Conservation (phyloP, 2,329 filamentous ascomycete species). For the Trichoderma arundinaceum region DNA sequence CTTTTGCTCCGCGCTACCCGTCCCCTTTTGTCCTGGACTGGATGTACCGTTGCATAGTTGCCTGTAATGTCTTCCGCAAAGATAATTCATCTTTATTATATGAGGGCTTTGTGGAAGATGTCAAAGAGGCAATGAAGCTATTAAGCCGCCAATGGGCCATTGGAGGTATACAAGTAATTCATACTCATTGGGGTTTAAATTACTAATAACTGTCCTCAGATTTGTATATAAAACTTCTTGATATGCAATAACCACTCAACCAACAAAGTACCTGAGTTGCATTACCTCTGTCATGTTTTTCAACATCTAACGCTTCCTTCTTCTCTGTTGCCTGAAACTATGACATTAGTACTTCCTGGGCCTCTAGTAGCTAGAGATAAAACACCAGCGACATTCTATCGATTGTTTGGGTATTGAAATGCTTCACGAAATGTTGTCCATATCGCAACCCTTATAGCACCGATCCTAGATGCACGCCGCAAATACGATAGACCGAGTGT, state of each 20-base stretch:
- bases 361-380: too few species aligned
- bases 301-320: too few species aligned
- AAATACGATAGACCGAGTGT: neutral
- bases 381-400: neutral
- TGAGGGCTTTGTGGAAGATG: neutral
- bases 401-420: neutral
- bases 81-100: neutral
- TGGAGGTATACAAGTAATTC: neutral
- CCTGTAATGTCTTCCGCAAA: neutral
- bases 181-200: neutral
- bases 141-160: neutral
- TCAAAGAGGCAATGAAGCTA: neutral
- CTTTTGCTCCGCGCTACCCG: neutral
- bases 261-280: too few species aligned
- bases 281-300: too few species aligned
- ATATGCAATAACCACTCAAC: neutral
- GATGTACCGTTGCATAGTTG: conserved; percentile 15
- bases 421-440: neutral
- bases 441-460: neutral
- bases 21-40: conserved; percentile 4
- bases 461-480: neutral
- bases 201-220: neutral
- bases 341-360: too few species aligned
- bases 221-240: neutral
- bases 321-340: too few species aligned